Conservation (phyloP, 306 rosid genomes). For the Glycyrrhiza uralensis region DNA sequence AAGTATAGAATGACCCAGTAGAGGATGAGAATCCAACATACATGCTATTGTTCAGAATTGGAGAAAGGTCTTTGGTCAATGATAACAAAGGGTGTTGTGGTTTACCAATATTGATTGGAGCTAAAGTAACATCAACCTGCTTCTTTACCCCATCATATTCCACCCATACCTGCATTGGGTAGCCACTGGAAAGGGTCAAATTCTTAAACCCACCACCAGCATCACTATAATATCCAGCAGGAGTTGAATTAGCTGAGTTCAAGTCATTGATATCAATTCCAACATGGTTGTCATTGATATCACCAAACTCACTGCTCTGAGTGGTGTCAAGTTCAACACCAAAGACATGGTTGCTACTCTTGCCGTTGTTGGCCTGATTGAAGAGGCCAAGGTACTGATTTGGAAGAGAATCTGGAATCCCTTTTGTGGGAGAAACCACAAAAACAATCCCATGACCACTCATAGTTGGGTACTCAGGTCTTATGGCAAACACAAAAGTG, state of each 20-base stretch:
- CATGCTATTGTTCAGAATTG: slow-evolving; percentile 33
- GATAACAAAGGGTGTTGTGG: slow-evolving; percentile 53
- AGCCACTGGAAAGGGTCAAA: slow-evolving; percentile 47
- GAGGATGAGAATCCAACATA: slow-evolving; percentile 73
- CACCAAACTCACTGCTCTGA: slow-evolving; percentile 36
- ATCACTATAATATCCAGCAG: slow-evolving; percentile 43
- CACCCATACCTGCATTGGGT: slow-evolving; percentile 58
- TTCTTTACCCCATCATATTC: slow-evolving; percentile 51
- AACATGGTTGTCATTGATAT: slow-evolving; percentile 64
- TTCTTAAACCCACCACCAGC: slow-evolving; percentile 16
- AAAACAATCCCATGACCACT: slow-evolving; percentile 66
- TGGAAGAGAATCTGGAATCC: slow-evolving; percentile 36
- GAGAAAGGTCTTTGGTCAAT: slow-evolving; percentile 43
- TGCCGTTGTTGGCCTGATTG: slow-evolving; percentile 41
- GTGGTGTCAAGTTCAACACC: slow-evolving; percentile 68
- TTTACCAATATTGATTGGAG: slow-evolving; percentile 39
- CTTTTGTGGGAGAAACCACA: slow-evolving; percentile 47
- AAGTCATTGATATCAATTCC: slow-evolving; percentile 62
- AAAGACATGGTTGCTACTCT: slow-evolving; percentile 34
- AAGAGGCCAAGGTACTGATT: slow-evolving; percentile 60
- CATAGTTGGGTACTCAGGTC: slow-evolving; percentile 27
- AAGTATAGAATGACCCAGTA: slow-evolving; percentile 48
- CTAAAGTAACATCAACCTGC: slow-evolving; percentile 48
- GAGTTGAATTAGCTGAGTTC: slow-evolving; percentile 7
- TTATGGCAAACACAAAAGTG: slow-evolving; percentile 56